A percentile compares a stretch with the other conserved stretches of the same genome.
Evolutionary conservation across 192 early-diverging fungal species (phyloP).

Genomic region (Mortierella alpina): DNA sequence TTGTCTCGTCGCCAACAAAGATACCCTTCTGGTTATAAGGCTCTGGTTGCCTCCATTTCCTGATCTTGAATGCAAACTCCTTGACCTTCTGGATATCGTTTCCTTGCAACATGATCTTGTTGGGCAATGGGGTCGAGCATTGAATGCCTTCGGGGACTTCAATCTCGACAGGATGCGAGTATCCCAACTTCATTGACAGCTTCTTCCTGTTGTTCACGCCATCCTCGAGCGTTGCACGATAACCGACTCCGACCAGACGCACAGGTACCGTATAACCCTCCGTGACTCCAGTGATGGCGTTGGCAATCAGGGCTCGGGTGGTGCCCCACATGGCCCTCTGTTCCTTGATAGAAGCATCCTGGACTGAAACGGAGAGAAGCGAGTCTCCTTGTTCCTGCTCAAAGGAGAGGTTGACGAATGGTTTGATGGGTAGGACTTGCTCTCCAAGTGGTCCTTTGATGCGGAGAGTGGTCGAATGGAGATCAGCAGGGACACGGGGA

Average conservation of each 20-base stretch:
- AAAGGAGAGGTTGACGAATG: slow-evolving; percentile 74
- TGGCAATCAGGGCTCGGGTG: slow-evolving; percentile 86
- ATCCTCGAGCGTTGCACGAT: slow-evolving; percentile 86
- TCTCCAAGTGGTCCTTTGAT: slow-evolving; percentile 87
- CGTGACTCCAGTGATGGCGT: slow-evolving; percentile 88
- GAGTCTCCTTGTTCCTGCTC: slow-evolving; percentile 52
- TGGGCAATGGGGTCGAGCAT: slow-evolving; percentile 82
- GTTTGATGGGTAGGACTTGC: slow-evolving; percentile 82
- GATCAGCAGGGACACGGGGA: slow-evolving; percentile 68
- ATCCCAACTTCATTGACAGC: slow-evolving; percentile 88
- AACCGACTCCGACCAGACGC: slow-evolving; percentile 93
- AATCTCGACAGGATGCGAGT: slow-evolving; percentile 84
- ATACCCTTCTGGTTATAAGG: slow-evolving; percentile 99
- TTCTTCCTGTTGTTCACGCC: slow-evolving; percentile 35
- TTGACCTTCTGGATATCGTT: slow-evolving; percentile 84
- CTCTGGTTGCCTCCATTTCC: slow-evolving; percentile 92
- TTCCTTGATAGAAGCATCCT: slow-evolving; percentile 70
- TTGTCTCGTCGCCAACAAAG: slow-evolving; percentile 98
- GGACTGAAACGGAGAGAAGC: slow-evolving; percentile 65
- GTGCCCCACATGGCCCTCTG: slow-evolving; percentile 98
- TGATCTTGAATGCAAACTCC: slow-evolving; percentile 92
- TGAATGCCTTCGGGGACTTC: slow-evolving; percentile 83
- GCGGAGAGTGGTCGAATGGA: slow-evolving; percentile 71
- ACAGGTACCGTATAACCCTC: slow-evolving; percentile 89
- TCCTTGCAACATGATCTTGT: slow-evolving; percentile 84